phyloP scores from a whole-genome alignment of 768 basidiomycete species.

The Gelatoporia subvermispora region DNA sequence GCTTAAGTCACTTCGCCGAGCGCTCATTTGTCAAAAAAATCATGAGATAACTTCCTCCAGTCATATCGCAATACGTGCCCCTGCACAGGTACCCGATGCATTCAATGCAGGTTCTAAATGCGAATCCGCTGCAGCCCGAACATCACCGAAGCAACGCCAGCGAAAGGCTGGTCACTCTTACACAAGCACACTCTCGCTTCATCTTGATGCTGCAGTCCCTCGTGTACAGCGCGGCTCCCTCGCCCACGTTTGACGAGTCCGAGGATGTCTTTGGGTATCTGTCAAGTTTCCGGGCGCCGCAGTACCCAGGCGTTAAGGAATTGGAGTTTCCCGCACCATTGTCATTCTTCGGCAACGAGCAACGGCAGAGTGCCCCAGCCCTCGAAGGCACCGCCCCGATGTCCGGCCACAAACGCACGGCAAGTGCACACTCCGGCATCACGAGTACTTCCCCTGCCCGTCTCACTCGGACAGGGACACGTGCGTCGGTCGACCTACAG shows the following conservation, averaged over 20 bases:
- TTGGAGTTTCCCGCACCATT: slow-evolving; percentile 75
- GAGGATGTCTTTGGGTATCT: slow-evolving; percentile 15
- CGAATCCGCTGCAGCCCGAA: slow-evolving; percentile 3
- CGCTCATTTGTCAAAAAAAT: neutral
- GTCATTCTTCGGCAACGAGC: slow-evolving; percentile 33
- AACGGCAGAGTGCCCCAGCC: neutral
- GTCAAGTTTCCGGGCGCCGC: slow-evolving; percentile 14
- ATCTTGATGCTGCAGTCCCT: slow-evolving; percentile 71
- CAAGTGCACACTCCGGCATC: slow-evolving; percentile 3
- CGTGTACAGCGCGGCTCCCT: slow-evolving; percentile 53
- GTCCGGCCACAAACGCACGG: slow-evolving; percentile 1
- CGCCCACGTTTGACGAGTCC: slow-evolving; percentile 34
- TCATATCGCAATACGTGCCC: slow-evolving; percentile 58
- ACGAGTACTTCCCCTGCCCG: slow-evolving; percentile 4
- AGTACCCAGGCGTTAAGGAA: slow-evolving; percentile 38
- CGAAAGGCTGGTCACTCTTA: slow-evolving; percentile 40
- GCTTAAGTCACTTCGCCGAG: no score
- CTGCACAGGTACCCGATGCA: slow-evolving; percentile 71
- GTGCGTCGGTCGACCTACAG: slow-evolving; percentile 12
- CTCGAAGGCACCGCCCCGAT: neutral
- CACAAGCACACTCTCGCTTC: slow-evolving; percentile 67
- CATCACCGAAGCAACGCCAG: slow-evolving; percentile 30
- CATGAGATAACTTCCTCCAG: slow-evolving; percentile 28
- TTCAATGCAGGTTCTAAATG: slow-evolving; percentile 45
- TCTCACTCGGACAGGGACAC: slow-evolving; percentile 10